Evolutionary conservation across 805 yeast species (phyloP), one percentile per base, ranked within the genome.

Genomic region (Ogataea pignaliae): DNA sequence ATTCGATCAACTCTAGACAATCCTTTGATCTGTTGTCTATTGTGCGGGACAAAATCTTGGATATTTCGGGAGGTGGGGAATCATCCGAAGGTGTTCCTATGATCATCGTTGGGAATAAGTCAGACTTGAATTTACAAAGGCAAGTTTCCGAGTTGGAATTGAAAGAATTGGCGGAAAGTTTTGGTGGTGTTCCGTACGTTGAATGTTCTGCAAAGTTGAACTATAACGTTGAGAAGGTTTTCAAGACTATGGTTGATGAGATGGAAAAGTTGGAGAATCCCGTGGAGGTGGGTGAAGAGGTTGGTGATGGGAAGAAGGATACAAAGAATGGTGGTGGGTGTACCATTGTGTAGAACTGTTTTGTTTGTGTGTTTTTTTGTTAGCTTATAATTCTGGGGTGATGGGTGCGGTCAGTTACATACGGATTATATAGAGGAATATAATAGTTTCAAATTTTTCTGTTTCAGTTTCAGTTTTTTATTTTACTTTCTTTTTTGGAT

Each of bases 31-130:
- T 87, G 64, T 70, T 89, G 39, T 80, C 78, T 44, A 72, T 84
- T 35, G 83, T 90, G 34, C 75, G 95, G 59, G 96, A 88, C 61
- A 88, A 88, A 71, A 82, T 89, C 42, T 68, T 88, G 47, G 88
- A 88, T 56, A 76, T 81, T 14, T 71, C 76, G 29, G 80, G 80
- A 4, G 63, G 66, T 39, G 75, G 71, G 37, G 59, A 62, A 37
- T 61, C 68, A 6, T 64, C 66, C 39, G 76, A 73, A 40, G 63
- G 65, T 31, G 65, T 71, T 8, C 80, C 80, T 2, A 63, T 76
- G 64, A 70, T 75, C 11, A 63, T 76, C 47, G 64, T 70, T 12
- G 78, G 78, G 1, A 74, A 73, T 52, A 73, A 73, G 55, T 59
- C 76, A 39, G 91, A 85, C 59, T 68, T 85, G 44, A 65, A 60